phyloP scores from a whole-genome alignment of 371 early-diverging fungal genomes.

The Rhizopus sp. region DNA sequence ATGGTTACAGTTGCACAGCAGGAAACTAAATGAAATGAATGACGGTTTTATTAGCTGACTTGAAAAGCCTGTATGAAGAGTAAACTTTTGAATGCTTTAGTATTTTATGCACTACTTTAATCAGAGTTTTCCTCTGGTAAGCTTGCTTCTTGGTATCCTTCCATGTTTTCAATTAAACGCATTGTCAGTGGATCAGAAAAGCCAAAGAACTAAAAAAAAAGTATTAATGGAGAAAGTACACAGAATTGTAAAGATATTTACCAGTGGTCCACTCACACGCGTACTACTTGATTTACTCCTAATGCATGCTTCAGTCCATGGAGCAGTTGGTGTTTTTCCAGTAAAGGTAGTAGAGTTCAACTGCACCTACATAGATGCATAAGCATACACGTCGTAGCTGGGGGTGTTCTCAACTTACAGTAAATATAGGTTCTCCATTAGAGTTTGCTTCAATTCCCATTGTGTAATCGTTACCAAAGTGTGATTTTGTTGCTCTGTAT shows the following conservation, averaged over 20 bases:
- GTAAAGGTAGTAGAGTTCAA: constrained; percentile 34
- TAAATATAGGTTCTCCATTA: constrained; percentile 45
- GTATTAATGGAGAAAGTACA: background rate
- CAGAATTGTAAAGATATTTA: constrained; percentile 22
- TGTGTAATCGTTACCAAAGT: constrained; percentile 55
- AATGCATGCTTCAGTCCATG: constrained; percentile 61
- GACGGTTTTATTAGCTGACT: too few relatives aligned
- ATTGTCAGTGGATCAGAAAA: constrained; percentile 53
- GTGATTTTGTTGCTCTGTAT: constrained; percentile 54
- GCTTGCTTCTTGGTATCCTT: constrained; percentile 34
- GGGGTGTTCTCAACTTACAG: constrained; percentile 19
- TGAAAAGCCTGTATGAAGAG: background rate
- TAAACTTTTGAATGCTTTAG: background rate
- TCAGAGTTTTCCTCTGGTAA: constrained; percentile 22
- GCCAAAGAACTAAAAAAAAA: constrained; percentile 44
- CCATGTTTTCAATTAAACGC: constrained; percentile 37
- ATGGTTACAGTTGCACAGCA: background rate
- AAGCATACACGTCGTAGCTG: too few relatives aligned
- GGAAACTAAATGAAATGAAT: background rate
- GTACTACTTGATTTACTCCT: constrained; percentile 46
- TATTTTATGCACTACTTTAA: too few relatives aligned
- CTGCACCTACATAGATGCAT: constrained; percentile 21
- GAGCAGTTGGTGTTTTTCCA: constrained; percentile 56
- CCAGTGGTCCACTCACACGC: constrained; percentile 53
- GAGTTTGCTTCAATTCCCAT: constrained; percentile 50